Evolutionary conservation across 768 basidiomycete genomes (phyloP).

Genomic region (Phanerochaete sordida): DNA sequence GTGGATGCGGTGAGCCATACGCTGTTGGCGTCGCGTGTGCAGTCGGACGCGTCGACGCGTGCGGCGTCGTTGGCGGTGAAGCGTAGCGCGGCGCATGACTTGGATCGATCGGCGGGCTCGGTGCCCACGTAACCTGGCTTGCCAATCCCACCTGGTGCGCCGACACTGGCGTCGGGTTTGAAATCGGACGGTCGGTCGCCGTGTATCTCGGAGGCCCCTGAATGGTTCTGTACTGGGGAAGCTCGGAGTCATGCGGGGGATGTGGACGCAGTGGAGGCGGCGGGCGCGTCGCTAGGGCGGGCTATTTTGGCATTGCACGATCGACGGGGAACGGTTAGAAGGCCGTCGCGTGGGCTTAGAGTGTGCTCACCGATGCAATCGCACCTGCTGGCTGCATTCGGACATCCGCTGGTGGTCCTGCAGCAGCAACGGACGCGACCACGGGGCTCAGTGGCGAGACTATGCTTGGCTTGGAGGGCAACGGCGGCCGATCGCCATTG

Average conservation of each 20-base stretch:
- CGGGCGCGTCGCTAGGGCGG: slow-evolving; percentile 17
- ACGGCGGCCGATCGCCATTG: slow-evolving; percentile 31
- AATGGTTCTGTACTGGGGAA: slow-evolving; percentile 13
- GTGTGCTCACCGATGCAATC: slow-evolving; percentile 2
- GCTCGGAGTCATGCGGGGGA: slow-evolving; percentile 12
- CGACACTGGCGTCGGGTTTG: not conserved
- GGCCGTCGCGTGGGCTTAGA: not conserved
- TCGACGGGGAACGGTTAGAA: not conserved
- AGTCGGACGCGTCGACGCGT: not conserved
- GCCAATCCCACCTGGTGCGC: slow-evolving; percentile 1
- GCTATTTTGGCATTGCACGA: slow-evolving; percentile 10
- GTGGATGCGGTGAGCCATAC: slow-evolving; percentile 24
- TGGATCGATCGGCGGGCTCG: not conserved
- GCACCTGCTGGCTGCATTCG: not conserved
- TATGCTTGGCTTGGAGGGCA: slow-evolving; percentile 35
- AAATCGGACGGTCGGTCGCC: slow-evolving; percentile 6
- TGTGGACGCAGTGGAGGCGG: slow-evolving; percentile 25
- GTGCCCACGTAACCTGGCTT: slow-evolving; percentile 11
- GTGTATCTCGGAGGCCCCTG: slow-evolving; percentile 20
- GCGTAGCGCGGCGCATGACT: not conserved
- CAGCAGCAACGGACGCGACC: not conserved
- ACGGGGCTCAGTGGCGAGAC: slow-evolving; percentile 6
- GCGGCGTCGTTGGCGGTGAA: not conserved
- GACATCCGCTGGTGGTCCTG: not conserved
- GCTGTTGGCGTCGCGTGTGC: not conserved